phyloP scores from a whole-genome alignment of 2,329 filamentous ascomycete species.

The Zelopaecilomyces penicillatus region DNA sequence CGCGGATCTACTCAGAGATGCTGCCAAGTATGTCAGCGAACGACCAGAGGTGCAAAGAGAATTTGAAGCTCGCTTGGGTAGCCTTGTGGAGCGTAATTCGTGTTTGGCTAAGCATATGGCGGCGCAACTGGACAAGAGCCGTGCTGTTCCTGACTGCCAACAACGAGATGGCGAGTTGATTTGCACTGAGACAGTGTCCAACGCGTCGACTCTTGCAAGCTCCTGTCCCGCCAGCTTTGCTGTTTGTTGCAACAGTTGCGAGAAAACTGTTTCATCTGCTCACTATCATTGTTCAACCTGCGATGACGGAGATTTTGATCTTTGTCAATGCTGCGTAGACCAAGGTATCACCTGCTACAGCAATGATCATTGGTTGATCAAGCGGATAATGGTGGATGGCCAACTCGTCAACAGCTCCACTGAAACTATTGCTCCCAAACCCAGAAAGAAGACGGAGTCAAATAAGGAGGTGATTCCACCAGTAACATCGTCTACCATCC shows the following conservation, averaged over 20 bases:
- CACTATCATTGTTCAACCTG: conserved; percentile 96
- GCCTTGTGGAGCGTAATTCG: background rate
- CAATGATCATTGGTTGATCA: conserved; percentile 86
- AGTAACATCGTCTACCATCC: conserved; percentile 11
- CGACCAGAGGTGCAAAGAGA: conserved; percentile 7
- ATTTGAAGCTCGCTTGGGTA: background rate
- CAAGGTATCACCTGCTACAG: conserved; percentile 69
- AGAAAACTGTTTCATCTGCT: conserved; percentile 64
- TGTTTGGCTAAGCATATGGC: background rate
- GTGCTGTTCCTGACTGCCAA: background rate
- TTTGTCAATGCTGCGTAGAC: conserved; percentile 74
- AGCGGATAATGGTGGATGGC: conserved; percentile 73
- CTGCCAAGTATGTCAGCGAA: conserved; percentile 17
- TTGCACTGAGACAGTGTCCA: background rate
- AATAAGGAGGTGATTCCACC: conserved; percentile 15
- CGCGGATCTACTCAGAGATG: conserved; percentile 17
- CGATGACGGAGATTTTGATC: conserved; percentile 87
- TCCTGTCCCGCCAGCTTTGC: conserved; percentile 45
- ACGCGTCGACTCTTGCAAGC: conserved; percentile 2
- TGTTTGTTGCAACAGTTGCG: conserved; percentile 91
- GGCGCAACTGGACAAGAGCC: background rate
- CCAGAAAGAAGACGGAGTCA: conserved; percentile 24
- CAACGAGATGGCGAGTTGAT: background rate
- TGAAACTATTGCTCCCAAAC: conserved; percentile 65
- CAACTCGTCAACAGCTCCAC: conserved; percentile 78